A percentile compares a stretch with the other conserved stretches of the same genome.
Evolutionary conservation across 2,329 filamentous ascomycete species (phyloP).

Genomic region (Grosmannia serpens): DNA sequence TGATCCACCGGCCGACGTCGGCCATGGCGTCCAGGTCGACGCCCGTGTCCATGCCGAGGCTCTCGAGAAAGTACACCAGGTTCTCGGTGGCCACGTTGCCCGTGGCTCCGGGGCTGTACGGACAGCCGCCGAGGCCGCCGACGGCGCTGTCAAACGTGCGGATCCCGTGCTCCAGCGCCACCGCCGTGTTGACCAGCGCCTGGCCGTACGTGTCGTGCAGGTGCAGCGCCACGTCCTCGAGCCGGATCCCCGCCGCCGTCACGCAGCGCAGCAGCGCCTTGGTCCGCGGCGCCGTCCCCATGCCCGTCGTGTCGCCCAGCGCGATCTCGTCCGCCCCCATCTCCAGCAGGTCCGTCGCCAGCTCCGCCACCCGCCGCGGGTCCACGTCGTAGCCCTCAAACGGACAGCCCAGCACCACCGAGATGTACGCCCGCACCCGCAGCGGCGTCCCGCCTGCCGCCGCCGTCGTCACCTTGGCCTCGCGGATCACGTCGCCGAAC

Average conservation of each 20-base stretch:
- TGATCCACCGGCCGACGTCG: slow-evolving; percentile 64
- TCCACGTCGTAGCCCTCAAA: slow-evolving; percentile 57
- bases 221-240: slow-evolving; percentile 65
- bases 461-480: slow-evolving; percentile 48
- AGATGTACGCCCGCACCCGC: slow-evolving; percentile 68
- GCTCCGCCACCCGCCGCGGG: slow-evolving; percentile 51
- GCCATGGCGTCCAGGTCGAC: slow-evolving; percentile 56
- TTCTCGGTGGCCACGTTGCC: slow-evolving; percentile 82
- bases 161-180: slow-evolving; percentile 66
- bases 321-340: slow-evolving; percentile 88
- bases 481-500: slow-evolving; percentile 59
- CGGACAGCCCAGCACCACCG: slow-evolving; percentile 69
- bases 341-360: slow-evolving; percentile 60
- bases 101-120: slow-evolving; percentile 74
- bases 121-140: slow-evolving; percentile 71
- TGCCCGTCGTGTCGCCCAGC: slow-evolving; percentile 81
- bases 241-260: slow-evolving; percentile 53
- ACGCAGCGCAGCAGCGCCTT: slow-evolving; percentile 53
- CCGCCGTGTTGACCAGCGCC: slow-evolving; percentile 70
- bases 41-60: slow-evolving; percentile 62
- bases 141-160: slow-evolving; percentile 71
- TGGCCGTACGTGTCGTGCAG: slow-evolving; percentile 86
- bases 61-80: slow-evolving; percentile 67
- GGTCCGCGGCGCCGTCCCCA: slow-evolving; percentile 69
- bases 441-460: slow-evolving; percentile 28